Percentiles rank a stretch among this genome's conserved stretches.
Evolutionary conservation across 805 yeast species (phyloP).

Genomic region (Jamesozyma lodderae): DNA sequence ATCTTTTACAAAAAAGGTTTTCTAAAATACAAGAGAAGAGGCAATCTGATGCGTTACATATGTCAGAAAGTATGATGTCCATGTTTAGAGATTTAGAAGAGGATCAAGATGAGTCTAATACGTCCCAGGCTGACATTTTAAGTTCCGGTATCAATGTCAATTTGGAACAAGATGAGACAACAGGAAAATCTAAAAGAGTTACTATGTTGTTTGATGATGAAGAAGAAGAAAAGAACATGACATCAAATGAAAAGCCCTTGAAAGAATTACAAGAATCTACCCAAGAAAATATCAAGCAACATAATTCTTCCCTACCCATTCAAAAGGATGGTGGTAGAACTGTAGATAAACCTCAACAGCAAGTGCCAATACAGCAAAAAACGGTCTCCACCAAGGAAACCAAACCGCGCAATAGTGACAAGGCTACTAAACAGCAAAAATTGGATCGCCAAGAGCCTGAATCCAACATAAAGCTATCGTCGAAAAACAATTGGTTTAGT

Average conservation of each 20-base stretch:
- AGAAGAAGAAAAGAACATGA: constrained; percentile 6
- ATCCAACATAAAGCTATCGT: background rate
- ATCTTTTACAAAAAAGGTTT: constrained; percentile 17
- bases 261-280: too few relatives aligned
- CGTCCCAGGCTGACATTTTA: constrained; percentile 4
- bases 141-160: background rate
- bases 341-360: too few relatives aligned
- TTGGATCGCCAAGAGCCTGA: background rate
- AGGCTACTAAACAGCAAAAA: too few relatives aligned
- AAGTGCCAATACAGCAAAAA: too few relatives aligned
- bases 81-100: constrained; percentile 30
- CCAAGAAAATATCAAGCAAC: too few relatives aligned
- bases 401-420: too few relatives aligned
- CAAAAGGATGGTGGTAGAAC: too few relatives aligned
- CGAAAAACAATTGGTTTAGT: constrained; percentile 19
- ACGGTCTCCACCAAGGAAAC: too few relatives aligned
- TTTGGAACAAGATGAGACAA: constrained; percentile 1
- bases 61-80: constrained; percentile 20
- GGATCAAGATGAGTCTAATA: constrained; percentile 4
- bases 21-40: constrained; percentile 7
- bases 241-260: background rate
- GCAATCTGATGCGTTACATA: constrained; percentile 8
- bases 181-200: constrained; percentile 15
- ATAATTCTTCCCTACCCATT: too few relatives aligned
- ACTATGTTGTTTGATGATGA: constrained; percentile 26